Base-by-base conservation (phyloP, 768 basidiomycete genomes). In the Pulveroboletus sp. region DNA sequence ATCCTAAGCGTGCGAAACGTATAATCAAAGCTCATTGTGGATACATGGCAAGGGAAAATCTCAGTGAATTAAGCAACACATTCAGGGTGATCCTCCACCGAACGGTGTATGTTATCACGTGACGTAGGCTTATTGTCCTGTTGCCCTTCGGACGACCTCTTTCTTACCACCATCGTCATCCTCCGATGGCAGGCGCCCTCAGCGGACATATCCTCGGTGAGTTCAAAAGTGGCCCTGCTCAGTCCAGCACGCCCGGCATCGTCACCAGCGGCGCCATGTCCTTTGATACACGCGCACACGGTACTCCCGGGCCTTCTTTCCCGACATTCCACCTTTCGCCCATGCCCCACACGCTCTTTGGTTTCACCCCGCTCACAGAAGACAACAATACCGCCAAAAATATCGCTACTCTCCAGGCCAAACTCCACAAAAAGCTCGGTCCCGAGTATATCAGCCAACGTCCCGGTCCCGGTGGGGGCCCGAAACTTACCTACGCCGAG, bases 361-460 rank as follows among this genome's bases (percentile, higher is more conserved):
- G 50, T 26, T 42, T 39, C 47, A 31, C 44, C 5, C 49, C 60
- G 2, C 17, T 85, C 32, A 78, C 81, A 0, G 78, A 84, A 47
- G 84, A 81, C 40, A 82, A 83, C 0, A 78, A 82, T 2, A 72
- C 74, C 47, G 83, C 57, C 4, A 57, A 49, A 39, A 36, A 81
- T 59, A 80, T 92, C 38, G 86, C 83, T 6, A 65, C 76, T 0
- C 71, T 96, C 2, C 92, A 95, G 62, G 82, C 78, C 11, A 89
- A 92, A 65, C 76, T 99, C 28, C 77, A 87, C 61, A 84, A 84
- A 69, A 89, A 86, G 58, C 83, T 99, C 17, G 96, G 96, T 3
- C 96, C 96, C 1, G 96, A 98, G 71, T 96, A 81, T 61, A 80
- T 99, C 48, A 92, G 89, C 3, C 84, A 86, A 56, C 77, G 96